Evolutionary conservation across 805 yeast species (phyloP), one percentile per base, ranked within the genome.

Genomic region (Naumovozyma dairenensis): DNA sequence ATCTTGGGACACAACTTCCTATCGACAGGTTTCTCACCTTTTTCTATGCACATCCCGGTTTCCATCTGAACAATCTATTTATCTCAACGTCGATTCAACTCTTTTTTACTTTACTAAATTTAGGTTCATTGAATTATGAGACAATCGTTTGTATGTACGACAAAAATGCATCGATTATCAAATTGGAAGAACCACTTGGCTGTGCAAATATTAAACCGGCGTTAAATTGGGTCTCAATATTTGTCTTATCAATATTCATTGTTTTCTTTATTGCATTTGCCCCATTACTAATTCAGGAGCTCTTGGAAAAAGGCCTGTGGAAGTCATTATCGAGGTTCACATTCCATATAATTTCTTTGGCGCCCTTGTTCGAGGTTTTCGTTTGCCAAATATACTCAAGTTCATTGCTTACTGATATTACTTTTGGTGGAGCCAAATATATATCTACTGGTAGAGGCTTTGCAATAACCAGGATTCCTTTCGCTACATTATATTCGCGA

Each of bases 31-130:
- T 89, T 61, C 60, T 89, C 33, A 84, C 96, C 0, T 89, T 89
- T 59, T 89, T 83, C 58, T 89, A 89, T 60, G 97, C 97, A 0
- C 97, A 89, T 57, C 89, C 96, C 8, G 97, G 97, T 5, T 89
- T 89, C 63, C 97, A 89, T 58, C 65, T 89, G 47, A 89, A 89
- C 56, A 89, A 89, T 54, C 65, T 87, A 45, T 83, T 87, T 49
- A 89, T 89, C 41, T 77, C 85, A 47, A 57, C 85, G 24, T 85
- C 96, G 0, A 77, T 86, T n/a, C 92, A 84, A 49, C 55, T 85
- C 49, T 87, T 89, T 57, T 80, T 87, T 78, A 51, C 87, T 37
- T 75, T 84, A 4, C 59, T 85, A 49, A 84, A 82, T 55, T 62
- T 89, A 43, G 96, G 94, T 2, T 67, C 96, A 0, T 59, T 89